A percentile compares a stretch with the other conserved stretches of the same genome.
phyloP scores from a whole-genome alignment of 2,329 filamentous ascomycete species.

The Huntiella omanensis region DNA sequence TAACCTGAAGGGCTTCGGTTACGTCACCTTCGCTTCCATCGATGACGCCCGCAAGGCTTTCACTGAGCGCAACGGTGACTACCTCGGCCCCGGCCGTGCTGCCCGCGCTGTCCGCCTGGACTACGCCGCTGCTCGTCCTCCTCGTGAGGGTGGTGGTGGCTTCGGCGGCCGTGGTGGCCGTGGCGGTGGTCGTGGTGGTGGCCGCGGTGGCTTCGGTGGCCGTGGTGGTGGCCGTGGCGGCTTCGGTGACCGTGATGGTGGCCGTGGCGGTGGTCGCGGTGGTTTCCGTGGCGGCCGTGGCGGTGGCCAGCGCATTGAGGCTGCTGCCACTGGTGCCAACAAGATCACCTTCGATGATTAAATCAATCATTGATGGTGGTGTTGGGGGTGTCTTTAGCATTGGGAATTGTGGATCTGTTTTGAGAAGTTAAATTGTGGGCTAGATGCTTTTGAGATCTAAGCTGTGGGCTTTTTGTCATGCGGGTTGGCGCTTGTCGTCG shows the following conservation, averaged over 20 bases:
- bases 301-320: constrained; percentile 32
- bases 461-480: not conserved
- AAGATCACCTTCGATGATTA: constrained; percentile 50
- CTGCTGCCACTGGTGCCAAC: constrained; percentile 37
- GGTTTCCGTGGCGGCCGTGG: constrained; percentile 25
- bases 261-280: constrained; percentile 34
- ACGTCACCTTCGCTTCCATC: constrained; percentile 64
- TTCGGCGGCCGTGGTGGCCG: constrained; percentile 32
- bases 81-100: constrained; percentile 43
- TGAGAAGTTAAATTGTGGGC: not conserved
- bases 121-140: constrained; percentile 51
- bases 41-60: constrained; percentile 68
- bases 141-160: constrained; percentile 34
- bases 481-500: not conserved
- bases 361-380: constrained; percentile 1
- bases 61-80: constrained; percentile 47
- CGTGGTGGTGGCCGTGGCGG: constrained; percentile 26
- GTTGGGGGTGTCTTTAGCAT: not conserved
- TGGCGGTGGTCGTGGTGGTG: constrained; percentile 30
- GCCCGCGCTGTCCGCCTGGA: constrained; percentile 67
- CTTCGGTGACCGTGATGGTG: constrained; percentile 30
- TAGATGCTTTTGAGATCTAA: not conserved
- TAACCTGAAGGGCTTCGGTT: constrained; percentile 79
- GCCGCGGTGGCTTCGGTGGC: constrained; percentile 21
- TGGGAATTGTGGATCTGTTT: not conserved